A percentile compares a stretch with the other conserved stretches of the same genome.
These are phyloP conservation scores for Talaromyces sp. DNA, from an alignment of 2,329 filamentous ascomycete genomes.

Conservation along the genomic window DNA sequence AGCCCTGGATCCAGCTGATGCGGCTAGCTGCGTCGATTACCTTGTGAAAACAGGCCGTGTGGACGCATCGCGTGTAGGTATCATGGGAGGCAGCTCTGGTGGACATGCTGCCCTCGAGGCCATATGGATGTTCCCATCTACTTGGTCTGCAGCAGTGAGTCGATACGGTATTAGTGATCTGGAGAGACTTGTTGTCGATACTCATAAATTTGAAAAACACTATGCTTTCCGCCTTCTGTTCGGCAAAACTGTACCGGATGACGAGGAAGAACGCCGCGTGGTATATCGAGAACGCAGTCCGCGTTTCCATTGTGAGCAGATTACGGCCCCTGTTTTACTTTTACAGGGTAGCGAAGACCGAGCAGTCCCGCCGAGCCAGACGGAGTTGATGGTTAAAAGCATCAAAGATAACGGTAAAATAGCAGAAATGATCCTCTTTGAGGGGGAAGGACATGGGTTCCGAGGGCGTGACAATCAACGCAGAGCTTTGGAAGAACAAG, in stretches of 20 bases:
- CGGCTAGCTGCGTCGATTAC: conserved; percentile 42
- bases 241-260: conserved; percentile 23
- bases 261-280: conserved; percentile 35
- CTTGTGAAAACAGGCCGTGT: conserved; percentile 36
- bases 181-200: conserved; percentile 41
- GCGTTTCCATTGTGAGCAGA: conserved; percentile 43
- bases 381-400: conserved; percentile 41
- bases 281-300: conserved; percentile 47
- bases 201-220: conserved; percentile 54
- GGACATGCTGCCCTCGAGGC: conserved; percentile 51
- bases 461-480: not conserved
- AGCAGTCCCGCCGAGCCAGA: conserved; percentile 56
- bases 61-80: conserved; percentile 38
- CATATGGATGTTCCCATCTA: conserved; percentile 41
- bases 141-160: conserved; percentile 48
- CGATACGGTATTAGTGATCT: conserved; percentile 50
- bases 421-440: not conserved
- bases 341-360: conserved; percentile 53
- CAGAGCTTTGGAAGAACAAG: not conserved
- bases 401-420: not conserved
- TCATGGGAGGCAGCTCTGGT: conserved; percentile 49
- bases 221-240: conserved; percentile 47
- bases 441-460: conserved; percentile 2
- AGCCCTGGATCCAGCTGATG: conserved; percentile 47
- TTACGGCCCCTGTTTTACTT: conserved; percentile 50